These are phyloP conservation scores for Casuarina glauca DNA, from an alignment of 306 rosid species.

Conservation along the genomic window DNA sequence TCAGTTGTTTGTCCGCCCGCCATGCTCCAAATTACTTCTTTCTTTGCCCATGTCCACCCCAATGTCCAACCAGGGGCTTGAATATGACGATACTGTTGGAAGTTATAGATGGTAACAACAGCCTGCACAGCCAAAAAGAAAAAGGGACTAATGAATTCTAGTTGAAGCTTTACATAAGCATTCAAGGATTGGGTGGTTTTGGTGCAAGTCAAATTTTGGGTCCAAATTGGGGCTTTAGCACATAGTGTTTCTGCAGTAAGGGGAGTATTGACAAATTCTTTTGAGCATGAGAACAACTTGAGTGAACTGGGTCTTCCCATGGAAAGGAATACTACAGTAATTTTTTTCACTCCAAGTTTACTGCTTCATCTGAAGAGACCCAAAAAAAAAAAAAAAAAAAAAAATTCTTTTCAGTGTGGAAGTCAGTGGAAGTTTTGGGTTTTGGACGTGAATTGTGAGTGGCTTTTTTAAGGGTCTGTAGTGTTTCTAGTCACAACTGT, in stretches of 20 bases:
- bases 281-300: too few relatives aligned
- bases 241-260: background rate
- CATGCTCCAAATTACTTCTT: constrained; percentile 95
- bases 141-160: background rate
- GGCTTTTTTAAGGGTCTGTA: background rate
- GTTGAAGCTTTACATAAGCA: background rate
- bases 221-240: background rate
- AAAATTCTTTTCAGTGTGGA: too few relatives aligned
- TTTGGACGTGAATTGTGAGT: background rate
- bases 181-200: background rate
- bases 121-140: constrained; percentile 51
- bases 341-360: too few relatives aligned
- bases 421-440: background rate
- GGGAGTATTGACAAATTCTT: background rate
- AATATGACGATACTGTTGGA: constrained; percentile 93
- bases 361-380: too few relatives aligned
- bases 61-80: constrained; percentile 89
- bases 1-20: constrained; percentile 88
- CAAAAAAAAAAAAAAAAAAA: too few relatives aligned
- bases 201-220: background rate
- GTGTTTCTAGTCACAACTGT: background rate
- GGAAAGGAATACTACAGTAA: too few relatives aligned
- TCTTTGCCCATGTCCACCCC: constrained; percentile 98
- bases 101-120: constrained; percentile 86
- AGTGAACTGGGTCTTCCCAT: too few relatives aligned